These are phyloP conservation scores for Leccinum truebloodii DNA, from an alignment of 768 basidiomycete genomes.

Conservation along the genomic window DNA sequence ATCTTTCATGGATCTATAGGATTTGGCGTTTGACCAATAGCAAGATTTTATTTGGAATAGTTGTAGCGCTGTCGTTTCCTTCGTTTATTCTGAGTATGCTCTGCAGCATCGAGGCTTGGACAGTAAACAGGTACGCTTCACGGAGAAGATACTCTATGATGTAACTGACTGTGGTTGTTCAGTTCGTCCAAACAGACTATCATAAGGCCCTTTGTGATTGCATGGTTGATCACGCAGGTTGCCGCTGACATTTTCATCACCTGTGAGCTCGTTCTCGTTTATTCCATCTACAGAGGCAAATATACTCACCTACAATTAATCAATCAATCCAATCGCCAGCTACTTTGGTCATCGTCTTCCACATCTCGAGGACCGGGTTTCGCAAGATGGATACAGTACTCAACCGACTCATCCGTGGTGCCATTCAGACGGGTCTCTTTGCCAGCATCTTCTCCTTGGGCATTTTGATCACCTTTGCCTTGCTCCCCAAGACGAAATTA, in stretches of 20 bases:
- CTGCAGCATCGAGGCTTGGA: background rate
- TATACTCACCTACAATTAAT: background rate
- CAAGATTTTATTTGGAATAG: background rate
- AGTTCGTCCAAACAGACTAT: background rate
- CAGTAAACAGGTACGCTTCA: background rate
- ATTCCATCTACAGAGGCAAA: background rate
- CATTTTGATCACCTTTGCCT: background rate
- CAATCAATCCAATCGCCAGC: background rate
- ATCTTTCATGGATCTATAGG: background rate
- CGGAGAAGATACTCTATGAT: background rate
- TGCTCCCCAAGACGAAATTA: background rate
- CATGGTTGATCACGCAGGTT: background rate
- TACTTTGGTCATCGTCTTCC: background rate
- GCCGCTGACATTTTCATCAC: background rate
- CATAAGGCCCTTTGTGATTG: background rate
- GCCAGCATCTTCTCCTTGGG: background rate
- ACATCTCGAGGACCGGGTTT: background rate
- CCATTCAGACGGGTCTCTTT: slow-evolving; percentile 1
- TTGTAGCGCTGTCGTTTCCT: background rate
- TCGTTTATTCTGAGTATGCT: background rate
- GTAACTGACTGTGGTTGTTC: background rate
- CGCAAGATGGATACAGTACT: background rate
- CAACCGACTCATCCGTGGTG: background rate
- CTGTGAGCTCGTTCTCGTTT: background rate
- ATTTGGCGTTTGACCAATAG: background rate